Percentiles rank a stretch among this genome's conserved stretches.
Conservation (phyloP, 2,329 filamentous ascomycete genomes). For the Pseudopithomyces maydicus region DNA sequence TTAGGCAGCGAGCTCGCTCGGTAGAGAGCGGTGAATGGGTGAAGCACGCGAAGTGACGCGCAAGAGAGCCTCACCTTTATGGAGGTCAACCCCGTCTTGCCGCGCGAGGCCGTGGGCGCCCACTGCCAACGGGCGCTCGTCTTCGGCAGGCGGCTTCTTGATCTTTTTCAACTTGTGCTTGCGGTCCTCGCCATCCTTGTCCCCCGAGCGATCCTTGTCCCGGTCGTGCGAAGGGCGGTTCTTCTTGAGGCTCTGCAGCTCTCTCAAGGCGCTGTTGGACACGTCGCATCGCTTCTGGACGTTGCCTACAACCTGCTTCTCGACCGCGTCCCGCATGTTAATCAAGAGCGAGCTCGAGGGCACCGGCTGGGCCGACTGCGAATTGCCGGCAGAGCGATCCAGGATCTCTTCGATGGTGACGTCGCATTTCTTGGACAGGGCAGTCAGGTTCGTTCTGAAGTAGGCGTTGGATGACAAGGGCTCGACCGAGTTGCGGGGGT, state of each 20-base stretch:
- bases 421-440: slow-evolving; percentile 62
- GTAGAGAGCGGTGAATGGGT: background rate
- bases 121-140: slow-evolving; percentile 64
- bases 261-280: slow-evolving; percentile 75
- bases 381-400: slow-evolving; percentile 63
- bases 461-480: slow-evolving; percentile 58
- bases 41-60: background rate
- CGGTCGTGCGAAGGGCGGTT: slow-evolving; percentile 61
- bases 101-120: slow-evolving; percentile 67
- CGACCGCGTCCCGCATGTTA: slow-evolving; percentile 68
- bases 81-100: slow-evolving; percentile 66
- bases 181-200: slow-evolving; percentile 57
- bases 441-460: slow-evolving; percentile 62
- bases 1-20: no score
- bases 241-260: slow-evolving; percentile 70
- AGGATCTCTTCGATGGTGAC: slow-evolving; percentile 72
- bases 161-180: slow-evolving; percentile 58
- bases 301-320: slow-evolving; percentile 55
- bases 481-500: slow-evolving; percentile 54
- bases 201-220: slow-evolving; percentile 51
- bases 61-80: slow-evolving; percentile 53
- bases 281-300: slow-evolving; percentile 61
- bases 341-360: slow-evolving; percentile 68
- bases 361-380: slow-evolving; percentile 50
- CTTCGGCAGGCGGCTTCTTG: slow-evolving; percentile 76